phyloP scores from a whole-genome alignment of 176 grass and related monocot species.

The Rhynchospora breviuscula region DNA sequence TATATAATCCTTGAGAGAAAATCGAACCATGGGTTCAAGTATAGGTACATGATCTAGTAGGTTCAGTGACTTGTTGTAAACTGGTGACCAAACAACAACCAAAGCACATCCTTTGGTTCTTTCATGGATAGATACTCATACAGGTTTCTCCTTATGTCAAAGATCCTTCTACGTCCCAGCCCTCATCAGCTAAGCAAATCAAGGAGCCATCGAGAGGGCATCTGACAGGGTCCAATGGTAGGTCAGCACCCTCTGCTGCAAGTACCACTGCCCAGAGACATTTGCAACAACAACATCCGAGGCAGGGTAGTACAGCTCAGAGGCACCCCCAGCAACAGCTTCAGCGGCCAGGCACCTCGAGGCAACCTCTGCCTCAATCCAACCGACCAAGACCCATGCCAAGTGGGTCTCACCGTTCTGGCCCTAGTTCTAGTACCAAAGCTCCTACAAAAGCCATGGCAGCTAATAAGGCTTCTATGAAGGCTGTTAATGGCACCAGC shows the following conservation, averaged over 20 bases:
- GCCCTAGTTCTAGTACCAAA: slow-evolving; percentile 16
- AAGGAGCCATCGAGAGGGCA: slow-evolving; percentile 3
- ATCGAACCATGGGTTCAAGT: neutral
- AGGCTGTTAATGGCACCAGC: slow-evolving; percentile 26
- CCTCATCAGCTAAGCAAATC: neutral
- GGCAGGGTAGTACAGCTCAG: neutral
- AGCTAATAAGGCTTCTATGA: slow-evolving; percentile 44
- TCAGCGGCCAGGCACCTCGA: neutral
- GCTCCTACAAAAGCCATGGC: slow-evolving; percentile 13
- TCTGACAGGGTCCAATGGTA: neutral
- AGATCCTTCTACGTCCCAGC: slow-evolving; percentile 24
- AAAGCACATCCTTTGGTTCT: slow-evolving; percentile 3
- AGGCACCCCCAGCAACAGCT: neutral
- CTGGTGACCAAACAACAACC: neutral
- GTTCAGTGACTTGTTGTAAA: neutral
- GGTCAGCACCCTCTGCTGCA: neutral
- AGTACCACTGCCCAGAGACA: neutral
- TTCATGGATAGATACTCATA: slow-evolving; percentile 38
- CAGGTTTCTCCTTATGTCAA: slow-evolving; percentile 34
- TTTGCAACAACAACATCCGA: neutral
- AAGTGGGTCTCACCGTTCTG: slow-evolving; percentile 10
- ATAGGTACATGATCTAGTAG: neutral
- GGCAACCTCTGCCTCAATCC: slow-evolving; percentile 28
- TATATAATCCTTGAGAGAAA: neutral
- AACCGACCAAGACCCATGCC: slow-evolving; percentile 29